Conservation (phyloP, 2,329 filamentous ascomycete species). For the Colletotrichum tabaci region DNA sequence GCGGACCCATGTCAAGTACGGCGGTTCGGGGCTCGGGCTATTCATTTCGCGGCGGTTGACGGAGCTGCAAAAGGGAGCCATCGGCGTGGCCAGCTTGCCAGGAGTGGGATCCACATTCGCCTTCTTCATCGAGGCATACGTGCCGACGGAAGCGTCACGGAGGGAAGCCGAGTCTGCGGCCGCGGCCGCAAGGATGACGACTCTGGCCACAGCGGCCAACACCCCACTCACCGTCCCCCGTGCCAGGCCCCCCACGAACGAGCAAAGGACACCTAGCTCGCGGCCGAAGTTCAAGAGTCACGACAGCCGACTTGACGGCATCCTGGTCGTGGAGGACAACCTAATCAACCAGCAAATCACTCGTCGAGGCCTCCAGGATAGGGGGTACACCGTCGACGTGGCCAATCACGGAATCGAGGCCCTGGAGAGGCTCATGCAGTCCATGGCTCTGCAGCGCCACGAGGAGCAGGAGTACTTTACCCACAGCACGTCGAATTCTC, state of each 20-base stretch:
- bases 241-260: conserved; percentile 19
- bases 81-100: conserved; percentile 79
- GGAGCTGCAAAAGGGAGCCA: conserved; percentile 84
- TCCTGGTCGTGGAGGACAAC: conserved; percentile 74
- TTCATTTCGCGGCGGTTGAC: conserved; percentile 87
- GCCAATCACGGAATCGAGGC: conserved; percentile 72
- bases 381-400: conserved; percentile 66
- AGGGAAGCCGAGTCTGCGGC: conserved; percentile 58
- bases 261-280: conserved; percentile 31
- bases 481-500: background rate
- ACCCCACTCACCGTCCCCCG: conserved; percentile 23
- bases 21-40: conserved; percentile 82
- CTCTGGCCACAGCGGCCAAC: conserved; percentile 6
- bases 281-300: conserved; percentile 21
- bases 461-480: conserved; percentile 33
- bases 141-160: conserved; percentile 57
- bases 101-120: conserved; percentile 82
- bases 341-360: conserved; percentile 72
- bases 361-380: conserved; percentile 64
- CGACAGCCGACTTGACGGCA: conserved; percentile 53
- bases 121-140: conserved; percentile 77
- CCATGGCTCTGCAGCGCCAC: conserved; percentile 44
- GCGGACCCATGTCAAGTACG: conserved; percentile 83
- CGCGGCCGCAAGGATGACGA: conserved; percentile 45
- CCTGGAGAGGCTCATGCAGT: conserved; percentile 61